phyloP scores from a whole-genome alignment of 1,284 basidiomycete species.

The Macrocybe sp. region DNA sequence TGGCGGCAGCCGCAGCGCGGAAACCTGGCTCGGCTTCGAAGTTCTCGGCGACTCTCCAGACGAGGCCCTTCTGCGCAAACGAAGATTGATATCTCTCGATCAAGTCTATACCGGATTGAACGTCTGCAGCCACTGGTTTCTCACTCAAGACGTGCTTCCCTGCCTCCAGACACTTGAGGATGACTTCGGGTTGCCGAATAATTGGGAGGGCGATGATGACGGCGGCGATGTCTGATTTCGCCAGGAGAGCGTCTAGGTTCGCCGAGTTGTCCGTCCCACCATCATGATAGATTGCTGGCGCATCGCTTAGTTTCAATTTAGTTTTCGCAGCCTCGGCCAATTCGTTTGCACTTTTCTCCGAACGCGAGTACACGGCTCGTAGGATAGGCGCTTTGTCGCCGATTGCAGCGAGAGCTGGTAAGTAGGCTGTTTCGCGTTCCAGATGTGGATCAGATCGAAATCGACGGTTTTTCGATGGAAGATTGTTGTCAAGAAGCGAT shows the following conservation, averaged over 20 bases:
- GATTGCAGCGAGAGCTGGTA: constrained; percentile 62
- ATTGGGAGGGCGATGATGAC: constrained; percentile 81
- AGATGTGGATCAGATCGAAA: constrained; percentile 24
- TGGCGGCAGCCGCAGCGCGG: constrained; percentile 46
- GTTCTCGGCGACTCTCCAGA: constrained; percentile 88
- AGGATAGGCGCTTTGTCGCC: constrained; percentile 41
- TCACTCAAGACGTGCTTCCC: constrained; percentile 86
- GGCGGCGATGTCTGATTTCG: constrained; percentile 59
- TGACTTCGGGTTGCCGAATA: constrained; percentile 61
- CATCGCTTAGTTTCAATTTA: constrained; percentile 35
- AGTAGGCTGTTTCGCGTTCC: constrained; percentile 49
- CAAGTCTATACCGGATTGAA: constrained; percentile 56
- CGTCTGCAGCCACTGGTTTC: constrained; percentile 79
- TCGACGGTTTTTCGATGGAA: constrained; percentile 14
- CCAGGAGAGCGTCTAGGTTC: constrained; percentile 63
- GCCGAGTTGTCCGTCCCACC: constrained; percentile 22
- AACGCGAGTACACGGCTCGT: constrained; percentile 78
- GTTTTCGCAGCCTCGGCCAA: constrained; percentile 41
- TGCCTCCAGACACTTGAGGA: constrained; percentile 57
- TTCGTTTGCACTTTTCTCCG: constrained; percentile 51
- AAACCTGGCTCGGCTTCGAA: constrained; percentile 67
- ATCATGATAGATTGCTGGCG: constrained; percentile 56
- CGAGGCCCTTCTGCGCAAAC: constrained; percentile 65
- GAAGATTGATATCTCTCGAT: constrained; percentile 61
- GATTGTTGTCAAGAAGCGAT: too few species aligned